Evolutionary conservation across 352 stramenopile genomes (phyloP).

Genomic region (Phytopythium helicoides): DNA sequence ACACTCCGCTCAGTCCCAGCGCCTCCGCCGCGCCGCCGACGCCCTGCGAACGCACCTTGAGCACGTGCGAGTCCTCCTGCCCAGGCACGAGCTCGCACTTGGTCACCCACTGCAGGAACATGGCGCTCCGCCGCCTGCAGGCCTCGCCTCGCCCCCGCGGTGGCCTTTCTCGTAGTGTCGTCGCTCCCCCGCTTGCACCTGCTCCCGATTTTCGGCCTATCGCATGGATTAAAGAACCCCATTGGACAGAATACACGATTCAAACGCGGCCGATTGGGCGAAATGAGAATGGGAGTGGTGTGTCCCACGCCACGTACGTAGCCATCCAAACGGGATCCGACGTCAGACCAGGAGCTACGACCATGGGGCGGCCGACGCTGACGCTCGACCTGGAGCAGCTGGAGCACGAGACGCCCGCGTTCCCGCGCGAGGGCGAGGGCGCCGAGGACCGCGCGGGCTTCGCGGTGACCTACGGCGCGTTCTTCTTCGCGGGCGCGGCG

Average conservation of each 20-base stretch:
- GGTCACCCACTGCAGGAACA: constrained; percentile 87
- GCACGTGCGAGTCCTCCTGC: constrained; percentile 67
- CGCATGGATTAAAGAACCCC: no score
- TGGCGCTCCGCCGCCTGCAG: constrained; percentile 11
- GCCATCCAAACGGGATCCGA: no score
- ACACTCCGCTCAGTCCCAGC: no score
- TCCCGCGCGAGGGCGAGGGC: constrained; percentile 6
- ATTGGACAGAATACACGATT: no score
- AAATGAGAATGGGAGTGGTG: no score
- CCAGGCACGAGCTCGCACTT: constrained; percentile 84
- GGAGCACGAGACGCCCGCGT: constrained; percentile 8
- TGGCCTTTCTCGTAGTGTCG: constrained; percentile 1
- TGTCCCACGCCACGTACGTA: no score
- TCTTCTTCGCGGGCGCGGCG: constrained; percentile 72
- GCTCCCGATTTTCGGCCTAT: no score
- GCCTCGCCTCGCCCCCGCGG: background rate
- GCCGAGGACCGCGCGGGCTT: constrained; percentile 36
- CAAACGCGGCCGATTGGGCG: no score
- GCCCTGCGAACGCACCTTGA: constrained; percentile 75
- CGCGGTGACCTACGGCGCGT: constrained; percentile 65
- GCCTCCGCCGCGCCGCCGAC: no score
- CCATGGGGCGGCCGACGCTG: constrained; percentile 4
- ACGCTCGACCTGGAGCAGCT: constrained; percentile 9
- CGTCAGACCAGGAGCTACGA: no score
- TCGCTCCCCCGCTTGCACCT: no score